Percentiles rank a stretch among this genome's conserved stretches.
These are phyloP conservation scores for Akanthomyces muscarius DNA, from an alignment of 2,329 filamentous ascomycete species.

Conservation along the genomic window DNA sequence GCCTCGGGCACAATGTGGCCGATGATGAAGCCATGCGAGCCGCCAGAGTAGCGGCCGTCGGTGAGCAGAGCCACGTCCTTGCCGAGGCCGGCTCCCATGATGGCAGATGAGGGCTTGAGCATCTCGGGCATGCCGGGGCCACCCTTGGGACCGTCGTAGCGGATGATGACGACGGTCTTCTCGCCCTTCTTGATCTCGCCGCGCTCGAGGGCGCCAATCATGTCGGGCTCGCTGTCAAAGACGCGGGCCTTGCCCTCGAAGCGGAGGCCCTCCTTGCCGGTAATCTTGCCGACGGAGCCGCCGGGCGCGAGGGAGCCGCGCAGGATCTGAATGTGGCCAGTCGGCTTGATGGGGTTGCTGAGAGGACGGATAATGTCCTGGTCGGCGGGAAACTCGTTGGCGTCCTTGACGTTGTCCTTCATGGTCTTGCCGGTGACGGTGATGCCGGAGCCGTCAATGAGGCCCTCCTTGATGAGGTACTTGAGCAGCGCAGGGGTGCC, in stretches of 20 bases:
- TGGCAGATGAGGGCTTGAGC: slow-evolving; percentile 84
- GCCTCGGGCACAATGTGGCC: slow-evolving; percentile 87
- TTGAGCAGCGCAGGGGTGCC: slow-evolving; percentile 86
- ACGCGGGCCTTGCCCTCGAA: slow-evolving; percentile 80
- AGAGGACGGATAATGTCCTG: slow-evolving; percentile 85
- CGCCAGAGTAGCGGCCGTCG: slow-evolving; percentile 74
- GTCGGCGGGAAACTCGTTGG: slow-evolving; percentile 67
- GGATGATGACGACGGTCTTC: slow-evolving; percentile 85
- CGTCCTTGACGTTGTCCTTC: slow-evolving; percentile 76
- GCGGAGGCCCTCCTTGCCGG: slow-evolving; percentile 81
- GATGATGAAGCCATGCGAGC: slow-evolving; percentile 81
- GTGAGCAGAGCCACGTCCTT: slow-evolving; percentile 72
- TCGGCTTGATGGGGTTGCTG: slow-evolving; percentile 67
- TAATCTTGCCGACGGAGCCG: slow-evolving; percentile 93
- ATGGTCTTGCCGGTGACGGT: slow-evolving; percentile 90
- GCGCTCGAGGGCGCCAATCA: slow-evolving; percentile 71
- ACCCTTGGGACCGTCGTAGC: slow-evolving; percentile 90
- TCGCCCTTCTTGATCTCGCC: slow-evolving; percentile 79
- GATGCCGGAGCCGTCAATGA: slow-evolving; percentile 74
- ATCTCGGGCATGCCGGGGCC: slow-evolving; percentile 95
- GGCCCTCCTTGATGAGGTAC: slow-evolving; percentile 75
- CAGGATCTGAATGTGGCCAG: slow-evolving; percentile 85
- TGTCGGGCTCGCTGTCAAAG: slow-evolving; percentile 80
- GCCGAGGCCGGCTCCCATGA: slow-evolving; percentile 85
- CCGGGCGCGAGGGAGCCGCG: slow-evolving; percentile 83